Conservation (phyloP, 1,284 basidiomycete genomes). For the Rhodotorula sp. region DNA sequence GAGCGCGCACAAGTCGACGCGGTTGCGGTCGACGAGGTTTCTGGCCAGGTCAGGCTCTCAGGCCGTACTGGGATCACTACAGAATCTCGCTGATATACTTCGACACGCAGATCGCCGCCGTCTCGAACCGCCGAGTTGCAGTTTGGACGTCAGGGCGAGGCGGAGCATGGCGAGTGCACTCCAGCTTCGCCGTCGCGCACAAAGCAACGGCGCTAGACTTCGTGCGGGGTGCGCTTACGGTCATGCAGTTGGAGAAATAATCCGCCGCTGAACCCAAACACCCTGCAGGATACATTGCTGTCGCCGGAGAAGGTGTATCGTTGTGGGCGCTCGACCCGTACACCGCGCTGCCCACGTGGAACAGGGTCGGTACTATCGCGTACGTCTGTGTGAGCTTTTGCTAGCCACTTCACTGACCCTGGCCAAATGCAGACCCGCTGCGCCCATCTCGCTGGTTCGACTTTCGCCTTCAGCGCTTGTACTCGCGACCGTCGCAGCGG, state of each 20-base stretch:
- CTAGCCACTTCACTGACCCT: no score
- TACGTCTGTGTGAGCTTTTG: no score
- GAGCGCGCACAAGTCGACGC: constrained; percentile 21
- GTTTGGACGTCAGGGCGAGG: constrained; percentile 30
- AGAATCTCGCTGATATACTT: not conserved
- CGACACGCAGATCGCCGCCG: constrained; percentile 36
- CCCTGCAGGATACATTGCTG: constrained; percentile 27
- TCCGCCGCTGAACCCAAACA: no score
- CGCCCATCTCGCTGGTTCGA: not conserved
- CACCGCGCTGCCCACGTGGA: constrained; percentile 31
- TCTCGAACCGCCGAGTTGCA: constrained; percentile 32
- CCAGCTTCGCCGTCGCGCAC: constrained; percentile 64
- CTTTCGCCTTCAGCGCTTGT: constrained; percentile 24
- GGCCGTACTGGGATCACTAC: no score
- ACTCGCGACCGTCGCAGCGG: constrained; percentile 21
- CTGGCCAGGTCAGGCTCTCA: constrained; percentile 18
- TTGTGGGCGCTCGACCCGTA: constrained; percentile 35
- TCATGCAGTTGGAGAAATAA: no score
- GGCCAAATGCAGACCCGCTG: not conserved
- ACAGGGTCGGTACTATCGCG: not conserved
- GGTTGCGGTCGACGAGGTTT: constrained; percentile 32
- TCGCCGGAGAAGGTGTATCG: constrained; percentile 25
- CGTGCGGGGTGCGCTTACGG: constrained; percentile 58
- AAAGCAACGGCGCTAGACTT: constrained; percentile 64
- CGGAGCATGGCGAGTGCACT: constrained; percentile 70